Conservation (phyloP, 768 basidiomycete genomes). For the Gyrodon lividus region DNA sequence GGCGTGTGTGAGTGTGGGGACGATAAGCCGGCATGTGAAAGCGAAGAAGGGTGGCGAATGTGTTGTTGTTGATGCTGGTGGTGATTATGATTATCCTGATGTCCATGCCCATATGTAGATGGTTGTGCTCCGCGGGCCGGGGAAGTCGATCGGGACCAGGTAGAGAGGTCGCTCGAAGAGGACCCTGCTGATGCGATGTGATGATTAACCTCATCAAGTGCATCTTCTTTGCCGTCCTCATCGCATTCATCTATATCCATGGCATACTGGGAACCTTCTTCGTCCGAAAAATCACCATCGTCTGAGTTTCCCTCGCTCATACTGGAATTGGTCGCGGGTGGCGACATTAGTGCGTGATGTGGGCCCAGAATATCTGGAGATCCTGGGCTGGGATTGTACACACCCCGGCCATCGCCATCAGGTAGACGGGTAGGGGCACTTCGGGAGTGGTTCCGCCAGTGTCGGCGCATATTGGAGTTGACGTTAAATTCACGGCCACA, state of each 20-base stretch:
- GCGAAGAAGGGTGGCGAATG: slow-evolving; percentile 8
- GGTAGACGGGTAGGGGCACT: slow-evolving; percentile 23
- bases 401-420: slow-evolving; percentile 14
- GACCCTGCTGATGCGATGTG: slow-evolving; percentile 16
- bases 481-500: slow-evolving; percentile 81
- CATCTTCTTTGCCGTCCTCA: neutral
- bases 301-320: slow-evolving; percentile 28
- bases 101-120: slow-evolving; percentile 8
- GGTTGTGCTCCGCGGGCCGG: slow-evolving; percentile 16
- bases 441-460: slow-evolving; percentile 64
- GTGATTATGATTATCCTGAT: slow-evolving; percentile 3
- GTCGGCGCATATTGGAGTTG: slow-evolving; percentile 82
- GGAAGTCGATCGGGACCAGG: slow-evolving; percentile 28
- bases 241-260: slow-evolving; percentile 25
- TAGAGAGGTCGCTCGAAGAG: slow-evolving; percentile 22
- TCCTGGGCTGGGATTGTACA: slow-evolving; percentile 12
- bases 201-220: slow-evolving; percentile 14
- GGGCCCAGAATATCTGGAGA: neutral
- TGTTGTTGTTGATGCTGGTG: slow-evolving; percentile 17
- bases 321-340: slow-evolving; percentile 30
- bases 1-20: neutral
- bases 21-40: neutral
- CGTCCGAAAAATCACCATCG: slow-evolving; percentile 28
- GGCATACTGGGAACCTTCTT: slow-evolving; percentile 17
- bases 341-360: slow-evolving; percentile 25